Evolutionary conservation across 73 alveolate species (phyloP).

Genomic region (Breviolum minutum): DNA sequence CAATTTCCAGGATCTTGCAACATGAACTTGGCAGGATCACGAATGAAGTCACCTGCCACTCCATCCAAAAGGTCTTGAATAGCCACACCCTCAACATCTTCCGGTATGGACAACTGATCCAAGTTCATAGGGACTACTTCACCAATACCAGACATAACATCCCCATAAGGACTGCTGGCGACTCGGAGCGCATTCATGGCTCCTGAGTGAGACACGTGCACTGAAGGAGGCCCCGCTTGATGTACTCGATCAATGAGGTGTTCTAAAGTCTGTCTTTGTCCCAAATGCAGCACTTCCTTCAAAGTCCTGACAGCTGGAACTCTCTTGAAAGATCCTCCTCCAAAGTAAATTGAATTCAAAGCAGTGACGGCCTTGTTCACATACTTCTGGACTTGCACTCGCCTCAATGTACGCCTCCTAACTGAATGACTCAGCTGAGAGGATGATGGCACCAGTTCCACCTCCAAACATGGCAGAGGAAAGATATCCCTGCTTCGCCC

Average conservation of each 20-base stretch:
- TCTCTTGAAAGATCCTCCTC: background rate
- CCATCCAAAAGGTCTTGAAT: background rate
- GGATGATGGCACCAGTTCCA: background rate
- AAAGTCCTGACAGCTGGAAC: background rate
- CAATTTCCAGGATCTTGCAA: constrained; percentile 15
- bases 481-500: background rate
- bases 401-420: background rate
- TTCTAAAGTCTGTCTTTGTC: background rate
- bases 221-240: background rate
- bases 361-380: background rate
- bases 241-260: background rate
- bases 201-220: background rate
- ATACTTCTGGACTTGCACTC: no score
- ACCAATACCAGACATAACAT: background rate
- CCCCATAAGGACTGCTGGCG: constrained; percentile 36
- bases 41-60: background rate
- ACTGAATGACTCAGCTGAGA: background rate
- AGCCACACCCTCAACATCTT: background rate
- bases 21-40: background rate
- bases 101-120: background rate
- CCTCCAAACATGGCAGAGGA: background rate
- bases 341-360: background rate
- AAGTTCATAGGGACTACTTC: constrained; percentile 10
- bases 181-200: constrained; percentile 60
- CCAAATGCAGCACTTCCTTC: background rate